Base-by-base conservation (phyloP, 176 grass and related monocot species). In the bread wheat (Triticum aestivum) region DNA sequence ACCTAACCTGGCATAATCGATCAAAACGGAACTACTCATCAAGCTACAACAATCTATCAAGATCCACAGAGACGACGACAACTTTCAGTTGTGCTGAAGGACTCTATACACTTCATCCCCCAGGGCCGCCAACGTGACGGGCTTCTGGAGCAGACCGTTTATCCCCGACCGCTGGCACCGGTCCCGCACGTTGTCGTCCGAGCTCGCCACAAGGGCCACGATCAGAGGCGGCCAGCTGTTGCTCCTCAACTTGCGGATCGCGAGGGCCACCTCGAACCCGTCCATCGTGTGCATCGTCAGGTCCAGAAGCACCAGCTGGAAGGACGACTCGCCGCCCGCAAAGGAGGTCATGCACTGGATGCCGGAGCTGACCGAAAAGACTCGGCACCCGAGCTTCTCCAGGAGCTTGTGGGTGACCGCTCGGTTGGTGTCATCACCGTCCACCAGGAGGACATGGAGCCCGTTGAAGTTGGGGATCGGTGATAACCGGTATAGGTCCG, bases 91-190 rank as follows among this genome's bases (percentile, higher is more conserved):
- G 82, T 84, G 91, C 72, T 94, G 94, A 86, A 99, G 92, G 45
- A 93, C 92, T 89, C 94, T 99, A 82, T 93, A 94, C 73, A 99
- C 79, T 85, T 99, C 94, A 56, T 94, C 97, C 64, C 91, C 90
- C 85, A 99, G 80, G 41, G 87, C 79, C 41, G 77, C 81, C 69
- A 94, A 77, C 8, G 92, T 96, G 29, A 91, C 66, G 3, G 97
- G 97, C 91, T 99, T 99, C 81, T 87, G 90, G 52, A 99, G 88
- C 61, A 94, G 54, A 49, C 92, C 94, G 42, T 91, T 99, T 85
- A 99, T 96, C 34, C 94, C 94, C 5, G 87, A 86, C 52, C 89
- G 87, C 89, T 91, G 81, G 77, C 95, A 95, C 26, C 82, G 86
- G 68, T 95, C 91, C 78, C 89, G 86, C n/a, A 89, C 61, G n/a